These are phyloP conservation scores for Pseudogymnoascus sp. DNA, from an alignment of 2,329 filamentous ascomycete species.

Conservation along the genomic window DNA sequence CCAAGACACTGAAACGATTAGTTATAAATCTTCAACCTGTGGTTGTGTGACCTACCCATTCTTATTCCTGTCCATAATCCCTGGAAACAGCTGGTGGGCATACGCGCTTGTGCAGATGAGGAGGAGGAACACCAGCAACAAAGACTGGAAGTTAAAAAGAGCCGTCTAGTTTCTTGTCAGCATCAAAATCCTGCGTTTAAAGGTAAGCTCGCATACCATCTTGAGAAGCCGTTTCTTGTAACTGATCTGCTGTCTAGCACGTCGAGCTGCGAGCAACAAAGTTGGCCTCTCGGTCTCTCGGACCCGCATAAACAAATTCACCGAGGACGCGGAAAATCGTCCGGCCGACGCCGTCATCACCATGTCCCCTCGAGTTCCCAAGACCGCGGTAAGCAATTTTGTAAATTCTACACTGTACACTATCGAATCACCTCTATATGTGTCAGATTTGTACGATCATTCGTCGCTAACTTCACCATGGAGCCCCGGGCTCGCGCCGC, in stretches of 20 bases:
- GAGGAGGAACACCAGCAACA: slow-evolving; percentile 87
- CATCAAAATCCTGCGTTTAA: background rate
- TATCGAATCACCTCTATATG: background rate
- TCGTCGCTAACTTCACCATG: slow-evolving; percentile 36
- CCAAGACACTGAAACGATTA: slow-evolving; percentile 36
- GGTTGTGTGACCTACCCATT: slow-evolving; percentile 56
- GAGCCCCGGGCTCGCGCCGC: slow-evolving; percentile 71
- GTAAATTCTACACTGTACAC: background rate
- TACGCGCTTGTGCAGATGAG: slow-evolving; percentile 95
- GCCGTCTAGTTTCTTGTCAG: slow-evolving; percentile 57
- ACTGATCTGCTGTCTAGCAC: background rate
- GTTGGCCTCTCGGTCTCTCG: background rate
- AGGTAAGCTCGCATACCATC: slow-evolving; percentile 16
- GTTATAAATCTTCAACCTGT: slow-evolving; percentile 3
- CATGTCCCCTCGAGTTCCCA: background rate
- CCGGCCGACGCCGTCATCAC: background rate
- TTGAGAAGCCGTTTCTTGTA: slow-evolving; percentile 8
- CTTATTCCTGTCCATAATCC: slow-evolving; percentile 88
- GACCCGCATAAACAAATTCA: slow-evolving; percentile 8
- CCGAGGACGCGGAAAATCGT: background rate
- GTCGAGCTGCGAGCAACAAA: slow-evolving; percentile 1
- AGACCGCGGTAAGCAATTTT: background rate
- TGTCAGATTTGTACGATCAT: background rate
- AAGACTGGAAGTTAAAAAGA: slow-evolving; percentile 97
- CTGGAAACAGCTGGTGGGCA: slow-evolving; percentile 80